Evolutionary conservation across 495 filamentous ascomycete species (phyloP).

Genomic region (Cryomyces minteri): DNA sequence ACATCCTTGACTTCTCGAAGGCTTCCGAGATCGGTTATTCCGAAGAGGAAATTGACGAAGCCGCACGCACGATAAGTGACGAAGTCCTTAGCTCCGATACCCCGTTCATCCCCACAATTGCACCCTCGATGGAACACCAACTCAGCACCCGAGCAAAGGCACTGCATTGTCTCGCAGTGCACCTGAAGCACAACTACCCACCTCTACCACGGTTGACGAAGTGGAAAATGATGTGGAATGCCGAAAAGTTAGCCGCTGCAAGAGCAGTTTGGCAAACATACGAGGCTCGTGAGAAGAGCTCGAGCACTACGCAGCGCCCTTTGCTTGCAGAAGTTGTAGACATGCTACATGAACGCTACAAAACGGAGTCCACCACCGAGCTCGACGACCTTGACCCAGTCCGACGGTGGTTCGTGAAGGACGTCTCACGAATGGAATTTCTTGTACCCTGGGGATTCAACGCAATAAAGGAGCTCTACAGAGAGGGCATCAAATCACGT

Average conservation of each 20-base stretch:
- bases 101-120: slow-evolving; percentile 46
- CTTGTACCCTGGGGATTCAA: slow-evolving; percentile 60
- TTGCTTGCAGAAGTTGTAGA: slow-evolving; percentile 46
- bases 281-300: slow-evolving; percentile 31
- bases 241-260: slow-evolving; percentile 80
- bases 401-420: slow-evolving; percentile 66
- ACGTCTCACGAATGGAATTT: slow-evolving; percentile 52
- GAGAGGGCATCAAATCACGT: slow-evolving; percentile 21
- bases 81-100: slow-evolving; percentile 64
- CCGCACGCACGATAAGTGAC: slow-evolving; percentile 60
- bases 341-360: slow-evolving; percentile 49
- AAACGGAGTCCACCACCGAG: slow-evolving; percentile 36
- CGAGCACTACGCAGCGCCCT: slow-evolving; percentile 23
- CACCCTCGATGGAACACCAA: slow-evolving; percentile 63
- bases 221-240: slow-evolving; percentile 77
- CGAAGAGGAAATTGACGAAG: slow-evolving; percentile 49
- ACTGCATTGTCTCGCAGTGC: slow-evolving; percentile 47
- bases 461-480: slow-evolving; percentile 46
- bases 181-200: slow-evolving; percentile 37
- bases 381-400: slow-evolving; percentile 49
- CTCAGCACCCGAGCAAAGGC: slow-evolving; percentile 50
- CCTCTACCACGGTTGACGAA: slow-evolving; percentile 38
- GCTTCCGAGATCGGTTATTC: slow-evolving; percentile 43
- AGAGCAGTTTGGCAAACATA: slow-evolving; percentile 62
- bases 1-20: slow-evolving; percentile 60